Evolutionary conservation across 352 stramenopile genomes (phyloP), one percentile per base, ranked within the genome.

Genomic region (Pythium biforme): DNA sequence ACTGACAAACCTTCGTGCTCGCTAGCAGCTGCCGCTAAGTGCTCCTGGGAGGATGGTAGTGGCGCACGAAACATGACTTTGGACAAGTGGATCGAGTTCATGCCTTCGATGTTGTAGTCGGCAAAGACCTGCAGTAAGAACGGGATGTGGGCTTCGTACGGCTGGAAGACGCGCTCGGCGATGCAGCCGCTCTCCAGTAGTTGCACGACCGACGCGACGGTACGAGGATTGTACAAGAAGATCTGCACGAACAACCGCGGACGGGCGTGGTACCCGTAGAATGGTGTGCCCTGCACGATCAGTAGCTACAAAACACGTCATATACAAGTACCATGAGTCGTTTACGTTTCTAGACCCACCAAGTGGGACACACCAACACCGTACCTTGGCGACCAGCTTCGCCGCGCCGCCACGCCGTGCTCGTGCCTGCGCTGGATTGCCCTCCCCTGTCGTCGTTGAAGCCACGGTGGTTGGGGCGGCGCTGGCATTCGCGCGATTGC

Each of bases 81-180:
- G 23, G 72, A 72, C 17, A 96, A 66, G 53, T 85, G 77, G 22
- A 96, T 63, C 11, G 76, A 74, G 64, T 92, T 96, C 87, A 96
- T 96, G n/a, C 90, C 90, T 78, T 96, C 89, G 31, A 97, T 95
- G 39, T 94, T 92, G 73, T 97, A 95, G 66, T 97, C 90, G 1
- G 89, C 86, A 75, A 97, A 96, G 6, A 94, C 75, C 81, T 95
- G 90, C 23, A 97, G 64, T 8, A 96, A 54, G 58, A 96, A 97
- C 26, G 88, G 88, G 12, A 97, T 80, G 58, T 97, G 90, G 1
- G 88, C 82, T 59, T 97, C 90, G 62, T 89, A 97, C 9, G 87
- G 79, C 65, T 97, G 89, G 47, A 97, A 96, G 3, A 68, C 66
- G 6, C 77, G 68, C 52, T 90, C 75, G 19, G 75, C 70, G 52